These are phyloP conservation scores for Mitragyna speciosa DNA, from an alignment of 257 asterid species.

Conservation along the genomic window DNA sequence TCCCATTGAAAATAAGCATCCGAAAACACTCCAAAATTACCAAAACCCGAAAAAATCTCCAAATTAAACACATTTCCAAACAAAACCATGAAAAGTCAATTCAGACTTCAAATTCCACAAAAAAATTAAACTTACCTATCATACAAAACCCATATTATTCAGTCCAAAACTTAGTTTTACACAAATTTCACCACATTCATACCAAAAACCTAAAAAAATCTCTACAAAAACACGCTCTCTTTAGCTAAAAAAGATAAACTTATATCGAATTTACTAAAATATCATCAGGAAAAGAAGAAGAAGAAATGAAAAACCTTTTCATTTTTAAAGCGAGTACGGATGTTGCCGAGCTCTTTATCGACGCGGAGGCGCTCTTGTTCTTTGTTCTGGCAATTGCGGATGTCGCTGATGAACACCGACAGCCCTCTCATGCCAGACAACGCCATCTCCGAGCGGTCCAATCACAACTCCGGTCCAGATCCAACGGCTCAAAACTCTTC, in stretches of 20 bases:
- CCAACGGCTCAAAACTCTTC: constrained; percentile 37
- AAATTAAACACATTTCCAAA: constrained; percentile 6
- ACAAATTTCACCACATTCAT: not conserved
- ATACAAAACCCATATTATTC: not conserved
- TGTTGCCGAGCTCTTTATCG: constrained; percentile 92
- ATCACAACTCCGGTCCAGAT: constrained; percentile 44
- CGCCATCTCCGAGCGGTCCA: constrained; percentile 57
- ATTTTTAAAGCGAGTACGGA: constrained; percentile 87
- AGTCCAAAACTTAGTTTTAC: not conserved
- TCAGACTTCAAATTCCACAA: not conserved
- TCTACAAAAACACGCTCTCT: not conserved
- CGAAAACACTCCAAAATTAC: not conserved
- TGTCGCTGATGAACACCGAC: constrained; percentile 96
- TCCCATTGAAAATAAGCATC: not conserved
- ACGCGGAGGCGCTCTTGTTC: constrained; percentile 97
- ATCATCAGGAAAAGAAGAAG: not conserved
- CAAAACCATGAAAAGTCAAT: not conserved
- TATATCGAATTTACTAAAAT: not conserved
- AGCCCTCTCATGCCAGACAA: constrained; percentile 98
- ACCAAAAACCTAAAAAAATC: not conserved
- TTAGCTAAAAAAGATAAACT: not conserved
- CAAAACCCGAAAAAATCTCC: not conserved
- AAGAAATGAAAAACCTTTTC: constrained; percentile 56
- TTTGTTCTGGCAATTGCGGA: constrained; percentile 93
- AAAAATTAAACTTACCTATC: not conserved